These are phyloP conservation scores for Aaosphaeria arxii DNA, from an alignment of 2,329 filamentous ascomycete species.

Conservation along the genomic window DNA sequence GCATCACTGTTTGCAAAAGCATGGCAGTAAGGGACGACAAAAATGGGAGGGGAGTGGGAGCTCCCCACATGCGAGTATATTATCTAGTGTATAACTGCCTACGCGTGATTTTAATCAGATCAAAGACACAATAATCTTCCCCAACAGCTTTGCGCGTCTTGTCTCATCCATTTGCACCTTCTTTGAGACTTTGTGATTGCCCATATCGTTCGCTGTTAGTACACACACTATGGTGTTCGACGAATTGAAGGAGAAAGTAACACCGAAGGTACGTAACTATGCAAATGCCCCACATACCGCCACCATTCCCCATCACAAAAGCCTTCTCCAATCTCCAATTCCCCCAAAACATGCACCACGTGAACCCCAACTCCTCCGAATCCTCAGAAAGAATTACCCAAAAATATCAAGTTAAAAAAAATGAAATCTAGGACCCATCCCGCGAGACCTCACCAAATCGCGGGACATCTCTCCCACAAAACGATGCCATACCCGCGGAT, in stretches of 20 bases:
- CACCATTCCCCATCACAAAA: neutral
- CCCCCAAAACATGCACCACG: neutral
- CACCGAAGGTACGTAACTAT: constrained; percentile 23
- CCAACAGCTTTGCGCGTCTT: no score
- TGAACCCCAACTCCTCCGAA: neutral
- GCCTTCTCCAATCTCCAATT: neutral
- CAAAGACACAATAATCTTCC: no score
- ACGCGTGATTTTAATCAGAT: no score
- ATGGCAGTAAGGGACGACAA: no score
- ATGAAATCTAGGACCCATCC: constrained; percentile 16
- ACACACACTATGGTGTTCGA: constrained; percentile 25
- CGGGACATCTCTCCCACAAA: constrained; percentile 39
- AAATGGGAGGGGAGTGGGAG: neutral
- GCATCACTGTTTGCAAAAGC: neutral
- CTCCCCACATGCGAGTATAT: constrained; percentile 19
- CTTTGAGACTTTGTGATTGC: constrained; percentile 1
- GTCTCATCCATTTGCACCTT: constrained; percentile 1
- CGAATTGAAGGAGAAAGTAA: constrained; percentile 29
- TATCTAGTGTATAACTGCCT: neutral
- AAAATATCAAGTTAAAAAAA: constrained; percentile 2
- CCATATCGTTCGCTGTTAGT: neutral
- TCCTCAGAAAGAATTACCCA: neutral
- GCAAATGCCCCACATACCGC: constrained; percentile 14
- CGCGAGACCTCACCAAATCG: constrained; percentile 39
- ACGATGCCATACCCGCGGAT: constrained; percentile 33